Evolutionary conservation across 73 alveolate genomes (phyloP), one percentile per base, ranked within the genome.

Genomic region (Diophrys sp.): DNA sequence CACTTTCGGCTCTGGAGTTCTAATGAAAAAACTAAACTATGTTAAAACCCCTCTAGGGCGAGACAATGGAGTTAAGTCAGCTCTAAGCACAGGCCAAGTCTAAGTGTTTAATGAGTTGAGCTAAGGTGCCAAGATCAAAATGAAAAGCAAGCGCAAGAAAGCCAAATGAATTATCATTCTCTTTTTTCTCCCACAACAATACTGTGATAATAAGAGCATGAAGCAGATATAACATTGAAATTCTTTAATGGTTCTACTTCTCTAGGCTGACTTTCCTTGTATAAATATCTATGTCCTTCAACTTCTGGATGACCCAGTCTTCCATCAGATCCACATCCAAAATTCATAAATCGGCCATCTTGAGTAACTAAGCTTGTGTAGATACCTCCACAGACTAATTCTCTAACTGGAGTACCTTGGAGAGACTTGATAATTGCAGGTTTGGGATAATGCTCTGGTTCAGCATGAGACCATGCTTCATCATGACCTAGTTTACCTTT

Each of bases 271-370:
- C 85, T 34, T 80, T 89, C 97, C 67, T 89, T 91, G 78, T 88
- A 91, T 14, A 91, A 77, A 68, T 89, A 91, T 34, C 79, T 80
- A 53, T 82, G 87, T 24, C 90, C 93, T 34, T 77, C 83, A 56
- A 55, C 91, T 70, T 89, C 93, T 32, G 86, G 92, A 62, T 91
- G 97, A 23, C 95, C 97, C 29, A 91, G 72, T 67, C 95, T 88
- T 32, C 97, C 95, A 91, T 91, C 91, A 30, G 95, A 87, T 11
- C 97, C 97, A 77, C 97, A 91, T 8, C 97, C 97, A 83, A 86
- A 91, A 0, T 95, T 79, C 67, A 55, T 78, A 0, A 80, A 25
- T 28, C 28, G 62, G 0, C 93, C 95, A 74, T 87, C 91, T 28
- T 28, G 54, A 11, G 73, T 68, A 26, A 91, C 29, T 23, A 82